Evolutionary conservation across 305 asterid species (phyloP), one percentile per base, ranked within the genome.

Genomic region (Salvia sclarea): DNA sequence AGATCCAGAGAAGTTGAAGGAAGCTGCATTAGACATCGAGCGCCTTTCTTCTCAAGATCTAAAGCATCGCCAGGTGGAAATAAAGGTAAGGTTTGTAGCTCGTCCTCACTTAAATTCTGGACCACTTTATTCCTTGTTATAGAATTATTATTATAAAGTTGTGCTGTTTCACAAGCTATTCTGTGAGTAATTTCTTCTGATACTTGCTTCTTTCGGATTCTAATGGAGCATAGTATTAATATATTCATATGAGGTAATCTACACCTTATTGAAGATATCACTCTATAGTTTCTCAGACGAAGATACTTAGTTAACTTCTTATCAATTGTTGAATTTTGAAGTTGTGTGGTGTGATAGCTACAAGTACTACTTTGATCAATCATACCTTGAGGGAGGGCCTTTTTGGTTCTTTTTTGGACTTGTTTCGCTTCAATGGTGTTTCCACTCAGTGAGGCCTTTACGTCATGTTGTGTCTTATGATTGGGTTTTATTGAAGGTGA

Each of bases 1-100:
- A 10, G 97, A 91, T 81, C 95, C 95, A 18, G 78, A 76, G 50
- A 87, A 81, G 82, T 80, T 91, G 76, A 88, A 86, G 78, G 90
- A 88, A 81, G 75, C 79, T 40, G 79, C 92, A 30, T 50, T 76
- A 68, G 88, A 72, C 14, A 70, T 64, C 74, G 84, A 88, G 70
- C 85, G 67, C 58, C 74, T 75, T 48, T 83, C 96, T 71, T 68
- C 82, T 11, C 92, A 88, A 48, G 96, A 91, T 76, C 75, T 91
- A 50, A 81, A 80, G 70, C 75, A 71, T 62, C 95, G 91, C 21
- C 96, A 85, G 58, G 68, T 67, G 78, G 96, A 88, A 76, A 61
- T 91, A 33, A 85, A 88, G 95, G 96, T 88, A 20, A 24, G 79
- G 24, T 61, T 40, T 22, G 53, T 22, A 7, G 13, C 25, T 79